A percentile compares a stretch with the other conserved stretches of the same genome.
phyloP scores from a whole-genome alignment of 192 early-diverging fungal species.

The Umbelopsis sp. region DNA sequence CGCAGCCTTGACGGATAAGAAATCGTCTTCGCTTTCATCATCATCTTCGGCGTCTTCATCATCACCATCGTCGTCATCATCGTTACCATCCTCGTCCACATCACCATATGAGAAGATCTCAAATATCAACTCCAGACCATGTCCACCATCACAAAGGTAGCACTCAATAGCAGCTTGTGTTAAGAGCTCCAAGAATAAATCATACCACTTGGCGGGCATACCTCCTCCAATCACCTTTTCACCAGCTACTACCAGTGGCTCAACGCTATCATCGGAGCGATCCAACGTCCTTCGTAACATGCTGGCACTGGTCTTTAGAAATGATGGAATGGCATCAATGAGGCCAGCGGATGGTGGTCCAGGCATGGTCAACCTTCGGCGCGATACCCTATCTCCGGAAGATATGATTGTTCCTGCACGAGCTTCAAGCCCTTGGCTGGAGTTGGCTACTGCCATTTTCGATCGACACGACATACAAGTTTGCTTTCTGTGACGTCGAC shows the following conservation, averaged over 20 bases:
- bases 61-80: conserved; percentile 2
- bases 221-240: conserved; percentile 47
- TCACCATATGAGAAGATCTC: conserved; percentile 60
- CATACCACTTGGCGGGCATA: conserved; percentile 52
- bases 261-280: conserved; percentile 15
- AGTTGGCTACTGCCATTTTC: background rate
- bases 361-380: background rate
- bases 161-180: conserved; percentile 58
- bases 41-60: conserved; percentile 27
- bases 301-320: conserved; percentile 51
- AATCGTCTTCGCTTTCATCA: conserved; percentile 29
- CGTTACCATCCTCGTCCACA: conserved; percentile 45
- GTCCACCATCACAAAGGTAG: conserved; percentile 52
- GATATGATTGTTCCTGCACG: conserved; percentile 6
- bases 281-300: conserved; percentile 42
- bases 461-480: conserved; percentile 41
- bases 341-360: conserved; percentile 43
- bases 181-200: conserved; percentile 55
- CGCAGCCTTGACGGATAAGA: conserved; percentile 38
- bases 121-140: conserved; percentile 49
- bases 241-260: conserved; percentile 35
- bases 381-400: conserved; percentile 1
- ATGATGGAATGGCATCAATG: conserved; percentile 52
- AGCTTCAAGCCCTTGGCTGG: background rate
- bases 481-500: conserved; percentile 49